Evolutionary conservation across 2,329 filamentous ascomycete genomes (phyloP), one percentile per base, ranked within the genome.

Genomic region (Cladosporium sp.): DNA sequence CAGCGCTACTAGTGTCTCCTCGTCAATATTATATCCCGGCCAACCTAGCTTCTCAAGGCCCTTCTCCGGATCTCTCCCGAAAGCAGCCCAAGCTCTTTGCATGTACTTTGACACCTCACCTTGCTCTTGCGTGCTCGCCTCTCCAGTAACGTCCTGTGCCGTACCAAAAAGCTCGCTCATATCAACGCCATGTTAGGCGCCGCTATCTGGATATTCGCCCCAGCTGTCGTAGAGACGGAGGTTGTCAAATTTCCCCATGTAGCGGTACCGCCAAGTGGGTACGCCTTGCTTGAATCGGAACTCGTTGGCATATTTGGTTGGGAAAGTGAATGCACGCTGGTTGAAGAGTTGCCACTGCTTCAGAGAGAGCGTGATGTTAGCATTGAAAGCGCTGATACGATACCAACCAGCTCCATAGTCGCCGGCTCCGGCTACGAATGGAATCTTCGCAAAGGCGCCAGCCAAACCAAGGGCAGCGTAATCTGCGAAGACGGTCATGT

Each of bases 401-500:
- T 77, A 78, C 61, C 73, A 76, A 0, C 72, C 73, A 3, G 72
- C 69, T 56, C 79, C 76, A 49, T 76, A 69, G 54, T 75, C 49
- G 48, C 70, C 75, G 55, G 70, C 71, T 11, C 71, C 73, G 3
- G 70, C 57, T 0, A 78, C 53, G 1, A 72, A 62, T 0, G 76
- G 74, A 34, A 56, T 52, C n/a, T 61, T 67, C 19, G 65, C 65
- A 54, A 74, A 76, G n/a, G 49, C 30, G 4, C 56, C 57, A 4
- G 36, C 29, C 4, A 29, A 40, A 2, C 54, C 49, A 3, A 48
- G 53, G 4, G 19, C 12, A 7, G 51, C 32, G 38, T 58, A 59
- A 22, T 61, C 54, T 1, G 49, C 40, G 41, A 61, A 59, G 41
- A 61, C 54, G 6, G 44, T 51, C n/a, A 52, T 44, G 20, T 58